These are phyloP conservation scores for Rossbeevera mucosa DNA, from an alignment of 768 basidiomycete species.

Conservation along the genomic window DNA sequence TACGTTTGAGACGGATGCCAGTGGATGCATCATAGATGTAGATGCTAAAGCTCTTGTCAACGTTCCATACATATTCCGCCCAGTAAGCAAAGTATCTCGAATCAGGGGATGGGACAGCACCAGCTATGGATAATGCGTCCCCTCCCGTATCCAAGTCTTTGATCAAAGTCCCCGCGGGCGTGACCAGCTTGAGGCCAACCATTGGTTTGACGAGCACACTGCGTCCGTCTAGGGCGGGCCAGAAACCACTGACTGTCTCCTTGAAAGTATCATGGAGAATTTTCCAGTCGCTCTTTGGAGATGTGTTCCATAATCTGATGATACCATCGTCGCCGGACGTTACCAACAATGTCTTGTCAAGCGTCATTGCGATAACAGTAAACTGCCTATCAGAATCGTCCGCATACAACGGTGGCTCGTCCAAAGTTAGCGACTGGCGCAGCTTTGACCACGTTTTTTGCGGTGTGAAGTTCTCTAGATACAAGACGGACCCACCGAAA, in stretches of 20 bases:
- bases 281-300: conserved; percentile 7
- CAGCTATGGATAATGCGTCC: background rate
- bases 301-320: conserved; percentile 14
- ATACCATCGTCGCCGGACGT: conserved; percentile 4
- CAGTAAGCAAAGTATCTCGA: conserved; percentile 18
- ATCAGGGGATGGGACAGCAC: conserved; percentile 11
- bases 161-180: background rate
- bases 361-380: conserved; percentile 9
- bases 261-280: background rate
- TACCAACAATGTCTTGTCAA: conserved; percentile 7
- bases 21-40: conserved; percentile 14
- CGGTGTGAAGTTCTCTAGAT: background rate
- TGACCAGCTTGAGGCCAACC: conserved; percentile 6
- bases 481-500: background rate
- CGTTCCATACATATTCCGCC: conserved; percentile 16
- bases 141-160: conserved; percentile 14
- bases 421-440: conserved; percentile 3
- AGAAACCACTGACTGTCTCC: background rate
- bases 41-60: conserved; percentile 14
- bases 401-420: conserved; percentile 6
- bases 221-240: conserved; percentile 11
- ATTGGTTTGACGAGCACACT: conserved; percentile 10
- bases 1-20: conserved; percentile 14
- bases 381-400: background rate
- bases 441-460: conserved; percentile 5